phyloP scores from a whole-genome alignment of 2,329 filamentous ascomycete species.

The Verticillium klebahnii region DNA sequence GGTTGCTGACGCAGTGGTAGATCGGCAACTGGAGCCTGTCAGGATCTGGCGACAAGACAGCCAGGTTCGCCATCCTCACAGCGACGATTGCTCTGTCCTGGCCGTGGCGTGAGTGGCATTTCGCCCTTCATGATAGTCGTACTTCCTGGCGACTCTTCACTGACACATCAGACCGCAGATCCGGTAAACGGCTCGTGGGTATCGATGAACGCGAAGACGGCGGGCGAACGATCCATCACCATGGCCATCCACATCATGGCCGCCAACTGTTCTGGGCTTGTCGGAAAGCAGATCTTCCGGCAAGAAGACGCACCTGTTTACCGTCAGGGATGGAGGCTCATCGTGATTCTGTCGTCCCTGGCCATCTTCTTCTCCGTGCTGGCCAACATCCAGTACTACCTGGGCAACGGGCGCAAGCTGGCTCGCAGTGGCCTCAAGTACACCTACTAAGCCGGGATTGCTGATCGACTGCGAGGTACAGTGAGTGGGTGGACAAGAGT shows the following conservation, averaged over 20 bases:
- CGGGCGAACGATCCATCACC: conserved; percentile 23
- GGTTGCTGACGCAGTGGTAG: neutral
- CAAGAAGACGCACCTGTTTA: conserved; percentile 22
- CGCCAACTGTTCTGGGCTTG: conserved; percentile 22
- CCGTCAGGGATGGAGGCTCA: conserved; percentile 20
- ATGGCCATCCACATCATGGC: conserved; percentile 29
- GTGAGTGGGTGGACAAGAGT: too few relatives aligned
- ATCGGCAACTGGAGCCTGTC: neutral
- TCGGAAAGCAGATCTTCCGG: conserved; percentile 25
- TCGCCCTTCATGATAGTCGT: neutral
- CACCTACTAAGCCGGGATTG: neutral
- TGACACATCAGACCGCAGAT: conserved; percentile 1
- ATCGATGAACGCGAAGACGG: conserved; percentile 19
- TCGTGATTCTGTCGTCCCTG: conserved; percentile 13
- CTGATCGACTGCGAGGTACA: too few relatives aligned
- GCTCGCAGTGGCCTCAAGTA: neutral
- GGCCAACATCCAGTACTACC: neutral
- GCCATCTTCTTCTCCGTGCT: conserved; percentile 1
- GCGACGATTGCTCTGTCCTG: conserved; percentile 19
- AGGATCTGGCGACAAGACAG: neutral
- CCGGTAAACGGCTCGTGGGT: conserved; percentile 24
- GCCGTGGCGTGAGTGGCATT: conserved; percentile 23
- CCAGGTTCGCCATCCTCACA: conserved; percentile 20
- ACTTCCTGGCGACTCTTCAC: neutral
- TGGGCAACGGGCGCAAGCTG: neutral